Evolutionary conservation across 306 rosid species (phyloP).

Genomic region (Sindora glabra): DNA sequence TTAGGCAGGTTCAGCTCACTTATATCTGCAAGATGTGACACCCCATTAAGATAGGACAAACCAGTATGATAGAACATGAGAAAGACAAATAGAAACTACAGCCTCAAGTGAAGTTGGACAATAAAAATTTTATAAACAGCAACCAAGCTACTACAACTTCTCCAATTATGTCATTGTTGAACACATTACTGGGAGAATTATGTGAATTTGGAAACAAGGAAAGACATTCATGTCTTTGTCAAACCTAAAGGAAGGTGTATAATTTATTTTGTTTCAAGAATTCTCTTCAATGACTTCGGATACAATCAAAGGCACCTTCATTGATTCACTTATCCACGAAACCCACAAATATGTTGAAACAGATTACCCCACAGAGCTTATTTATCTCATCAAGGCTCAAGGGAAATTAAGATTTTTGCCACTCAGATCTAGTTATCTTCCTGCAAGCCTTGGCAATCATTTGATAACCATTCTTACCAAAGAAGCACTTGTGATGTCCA

Average conservation of each 20-base stretch:
- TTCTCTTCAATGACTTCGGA: neutral
- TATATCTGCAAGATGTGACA: slow-evolving; percentile 61
- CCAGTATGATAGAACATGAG: neutral
- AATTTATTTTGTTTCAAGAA: neutral
- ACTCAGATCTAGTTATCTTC: neutral
- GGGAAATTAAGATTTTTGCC: neutral
- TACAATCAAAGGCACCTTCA: neutral
- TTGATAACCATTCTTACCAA: neutral
- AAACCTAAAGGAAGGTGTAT: neutral
- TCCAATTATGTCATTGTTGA: neutral
- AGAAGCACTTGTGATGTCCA: neutral
- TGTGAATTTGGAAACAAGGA: no score
- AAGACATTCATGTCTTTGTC: no score
- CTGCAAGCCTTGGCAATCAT: neutral
- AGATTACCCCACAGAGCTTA: neutral
- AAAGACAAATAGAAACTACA: neutral
- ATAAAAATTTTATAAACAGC: neutral
- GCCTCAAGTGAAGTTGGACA: neutral
- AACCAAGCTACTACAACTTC: neutral
- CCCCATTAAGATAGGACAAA: slow-evolving; percentile 3
- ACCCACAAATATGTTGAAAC: neutral
- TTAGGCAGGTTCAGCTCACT: slow-evolving; percentile 88
- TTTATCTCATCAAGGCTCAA: neutral
- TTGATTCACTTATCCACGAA: neutral
- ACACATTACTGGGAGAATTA: neutral